Conservation (phyloP, 1,284 basidiomycete species). For the Ganoderma sp. region DNA sequence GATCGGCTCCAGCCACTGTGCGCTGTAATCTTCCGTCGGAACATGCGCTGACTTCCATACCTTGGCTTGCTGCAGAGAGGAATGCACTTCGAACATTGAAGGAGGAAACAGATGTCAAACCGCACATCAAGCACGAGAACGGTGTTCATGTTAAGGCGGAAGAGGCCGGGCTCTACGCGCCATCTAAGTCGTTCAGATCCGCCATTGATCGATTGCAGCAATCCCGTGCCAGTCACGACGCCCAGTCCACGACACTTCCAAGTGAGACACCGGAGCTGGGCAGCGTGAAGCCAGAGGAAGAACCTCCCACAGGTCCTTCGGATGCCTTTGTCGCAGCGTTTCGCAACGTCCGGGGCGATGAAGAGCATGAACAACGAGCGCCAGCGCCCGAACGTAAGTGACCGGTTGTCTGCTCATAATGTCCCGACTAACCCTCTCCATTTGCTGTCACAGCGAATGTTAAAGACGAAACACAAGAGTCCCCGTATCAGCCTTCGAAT, state of each 20-base stretch:
- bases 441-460: neutral
- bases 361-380: neutral
- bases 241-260: neutral
- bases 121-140: conserved; percentile 19
- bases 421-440: neutral
- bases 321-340: conserved; percentile 7
- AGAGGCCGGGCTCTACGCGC: conserved; percentile 18
- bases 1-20: neutral
- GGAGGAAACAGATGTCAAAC: conserved; percentile 3
- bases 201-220: conserved; percentile 18
- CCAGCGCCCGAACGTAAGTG: neutral
- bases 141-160: conserved; percentile 14
- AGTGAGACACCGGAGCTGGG: conserved; percentile 2
- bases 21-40: neutral
- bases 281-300: conserved; percentile 9
- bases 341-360: neutral
- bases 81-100: conserved; percentile 7
- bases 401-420: too few relatives aligned
- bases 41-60: neutral
- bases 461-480: conserved; percentile 2
- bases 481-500: conserved; percentile 3
- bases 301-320: conserved; percentile 5
- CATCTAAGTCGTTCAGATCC: conserved; percentile 23
- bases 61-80: neutral
- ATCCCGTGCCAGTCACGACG: neutral